A percentile compares a stretch with the other conserved stretches of the same genome.
Conservation (phyloP, 768 basidiomycete species). For the Saitozyma podzolica region DNA sequence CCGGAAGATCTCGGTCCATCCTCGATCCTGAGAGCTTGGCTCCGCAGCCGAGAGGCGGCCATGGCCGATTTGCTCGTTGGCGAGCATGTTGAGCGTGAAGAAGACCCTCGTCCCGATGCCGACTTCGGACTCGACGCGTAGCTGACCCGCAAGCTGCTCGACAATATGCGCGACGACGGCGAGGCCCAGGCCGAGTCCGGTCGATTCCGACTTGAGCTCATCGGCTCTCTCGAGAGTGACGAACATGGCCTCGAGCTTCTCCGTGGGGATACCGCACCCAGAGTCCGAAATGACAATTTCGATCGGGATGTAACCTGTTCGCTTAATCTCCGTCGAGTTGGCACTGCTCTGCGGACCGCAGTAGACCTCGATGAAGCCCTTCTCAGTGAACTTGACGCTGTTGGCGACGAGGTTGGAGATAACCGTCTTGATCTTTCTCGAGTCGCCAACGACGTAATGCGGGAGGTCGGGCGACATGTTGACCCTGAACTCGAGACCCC, state of each 20-base stretch:
- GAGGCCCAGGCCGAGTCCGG: slow-evolving; percentile 64
- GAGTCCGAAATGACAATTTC: slow-evolving; percentile 73
- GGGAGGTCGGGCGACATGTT: slow-evolving; percentile 61
- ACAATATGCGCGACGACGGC: slow-evolving; percentile 80
- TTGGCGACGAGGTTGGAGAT: slow-evolving; percentile 78
- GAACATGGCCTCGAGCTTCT: slow-evolving; percentile 73
- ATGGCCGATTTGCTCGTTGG: slow-evolving; percentile 16
- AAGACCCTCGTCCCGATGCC: slow-evolving; percentile 71
- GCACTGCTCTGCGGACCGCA: slow-evolving; percentile 56
- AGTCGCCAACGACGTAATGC: slow-evolving; percentile 65
- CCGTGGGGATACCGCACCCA: slow-evolving; percentile 67
- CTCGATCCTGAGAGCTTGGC: background rate
- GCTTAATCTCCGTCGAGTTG: slow-evolving; percentile 5
- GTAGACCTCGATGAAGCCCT: slow-evolving; percentile 64
- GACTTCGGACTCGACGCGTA: slow-evolving; percentile 72
- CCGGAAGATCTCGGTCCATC: too few species aligned
- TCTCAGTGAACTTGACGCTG: slow-evolving; percentile 71
- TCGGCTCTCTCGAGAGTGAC: slow-evolving; percentile 78
- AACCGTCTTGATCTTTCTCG: slow-evolving; percentile 71
- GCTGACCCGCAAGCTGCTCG: slow-evolving; percentile 73
- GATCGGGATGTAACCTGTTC: slow-evolving; percentile 54
- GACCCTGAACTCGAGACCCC: slow-evolving; percentile 63
- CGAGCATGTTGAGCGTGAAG: slow-evolving; percentile 56
- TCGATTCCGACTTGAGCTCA: slow-evolving; percentile 12
- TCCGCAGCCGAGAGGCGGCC: background rate